phyloP scores from a whole-genome alignment of 2,329 filamentous ascomycete genomes.

The Curvularia spicifera region DNA sequence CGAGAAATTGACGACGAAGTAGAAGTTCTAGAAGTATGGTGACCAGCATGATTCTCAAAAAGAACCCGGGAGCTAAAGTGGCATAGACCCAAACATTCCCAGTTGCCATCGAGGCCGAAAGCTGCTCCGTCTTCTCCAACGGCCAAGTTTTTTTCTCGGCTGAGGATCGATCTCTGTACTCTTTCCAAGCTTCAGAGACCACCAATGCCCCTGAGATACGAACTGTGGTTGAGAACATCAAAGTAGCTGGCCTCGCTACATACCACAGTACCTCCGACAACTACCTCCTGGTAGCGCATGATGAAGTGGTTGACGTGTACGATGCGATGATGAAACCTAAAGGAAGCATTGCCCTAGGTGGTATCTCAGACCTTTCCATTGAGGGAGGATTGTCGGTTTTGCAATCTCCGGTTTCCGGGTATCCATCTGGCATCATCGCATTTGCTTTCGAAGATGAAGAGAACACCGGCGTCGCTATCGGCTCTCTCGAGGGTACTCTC shows the following conservation, averaged over 20 bases:
- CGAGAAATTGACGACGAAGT: constrained; percentile 16
- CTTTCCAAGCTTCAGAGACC: constrained; percentile 38
- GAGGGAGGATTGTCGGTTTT: constrained; percentile 37
- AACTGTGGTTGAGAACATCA: constrained; percentile 24
- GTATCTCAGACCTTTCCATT: constrained; percentile 35
- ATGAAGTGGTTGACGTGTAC: constrained; percentile 33
- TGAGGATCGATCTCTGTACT: constrained; percentile 36
- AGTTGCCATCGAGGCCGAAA: constrained; percentile 37
- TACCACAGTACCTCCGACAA: constrained; percentile 29
- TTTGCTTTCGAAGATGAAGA: constrained; percentile 40
- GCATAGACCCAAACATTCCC: constrained; percentile 38
- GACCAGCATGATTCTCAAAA: no score
- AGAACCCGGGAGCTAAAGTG: constrained; percentile 4
- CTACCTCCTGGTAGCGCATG: constrained; percentile 36
- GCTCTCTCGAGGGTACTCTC: constrained; percentile 27
- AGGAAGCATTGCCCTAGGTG: constrained; percentile 27
- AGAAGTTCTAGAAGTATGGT: constrained; percentile 33
- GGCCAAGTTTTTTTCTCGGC: constrained; percentile 38
- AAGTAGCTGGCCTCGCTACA: constrained; percentile 31
- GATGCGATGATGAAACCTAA: constrained; percentile 23
- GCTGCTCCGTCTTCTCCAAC: constrained; percentile 28
- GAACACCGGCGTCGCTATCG: constrained; percentile 31
- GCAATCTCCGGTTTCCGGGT: constrained; percentile 22
- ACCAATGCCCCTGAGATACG: constrained; percentile 26
- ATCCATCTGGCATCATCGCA: constrained; percentile 29